Conservation (phyloP, 2,329 filamentous ascomycete genomes). For the Aureobasidium melanogenum region DNA sequence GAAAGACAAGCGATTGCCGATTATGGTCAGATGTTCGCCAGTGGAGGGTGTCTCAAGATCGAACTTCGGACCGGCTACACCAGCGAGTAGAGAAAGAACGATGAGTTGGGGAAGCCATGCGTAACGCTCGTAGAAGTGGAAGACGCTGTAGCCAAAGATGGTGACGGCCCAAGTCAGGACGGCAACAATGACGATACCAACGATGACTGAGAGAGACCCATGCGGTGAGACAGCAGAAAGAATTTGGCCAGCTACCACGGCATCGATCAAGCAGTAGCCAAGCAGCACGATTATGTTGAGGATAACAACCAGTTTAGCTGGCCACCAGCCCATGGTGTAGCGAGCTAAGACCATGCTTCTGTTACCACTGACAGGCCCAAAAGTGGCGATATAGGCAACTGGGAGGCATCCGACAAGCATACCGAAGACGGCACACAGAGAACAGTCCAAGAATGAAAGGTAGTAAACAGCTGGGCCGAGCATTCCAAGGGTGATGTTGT, state of each 20-base stretch:
- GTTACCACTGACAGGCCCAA: slow-evolving; percentile 53
- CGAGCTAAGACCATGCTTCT: slow-evolving; percentile 54
- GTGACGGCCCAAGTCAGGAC: slow-evolving; percentile 55
- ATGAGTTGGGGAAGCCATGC: slow-evolving; percentile 57
- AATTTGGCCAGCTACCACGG: slow-evolving; percentile 59
- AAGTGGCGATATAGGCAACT: slow-evolving; percentile 53
- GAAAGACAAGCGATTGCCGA: slow-evolving; percentile 55
- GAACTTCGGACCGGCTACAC: slow-evolving; percentile 52
- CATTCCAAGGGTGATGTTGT: slow-evolving; percentile 57
- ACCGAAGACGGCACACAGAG: slow-evolving; percentile 50
- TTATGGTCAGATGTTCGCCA: slow-evolving; percentile 42
- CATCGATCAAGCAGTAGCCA: slow-evolving; percentile 53
- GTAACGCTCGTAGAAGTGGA: slow-evolving; percentile 61
- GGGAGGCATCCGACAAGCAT: slow-evolving; percentile 45
- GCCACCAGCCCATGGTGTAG: slow-evolving; percentile 58
- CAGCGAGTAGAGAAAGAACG: slow-evolving; percentile 53
- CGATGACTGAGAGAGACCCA: slow-evolving; percentile 52
- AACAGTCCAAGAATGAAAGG: slow-evolving; percentile 49
- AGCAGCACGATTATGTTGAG: slow-evolving; percentile 55
- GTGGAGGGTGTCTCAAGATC: slow-evolving; percentile 44
- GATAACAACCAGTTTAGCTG: slow-evolving; percentile 53
- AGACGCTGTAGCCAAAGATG: slow-evolving; percentile 58
- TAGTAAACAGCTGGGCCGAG: slow-evolving; percentile 51
- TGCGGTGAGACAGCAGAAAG: slow-evolving; percentile 53
- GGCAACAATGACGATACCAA: slow-evolving; percentile 58